These are phyloP conservation scores for Phytophthora idaei DNA, from an alignment of 352 stramenopile genomes.

Conservation along the genomic window DNA sequence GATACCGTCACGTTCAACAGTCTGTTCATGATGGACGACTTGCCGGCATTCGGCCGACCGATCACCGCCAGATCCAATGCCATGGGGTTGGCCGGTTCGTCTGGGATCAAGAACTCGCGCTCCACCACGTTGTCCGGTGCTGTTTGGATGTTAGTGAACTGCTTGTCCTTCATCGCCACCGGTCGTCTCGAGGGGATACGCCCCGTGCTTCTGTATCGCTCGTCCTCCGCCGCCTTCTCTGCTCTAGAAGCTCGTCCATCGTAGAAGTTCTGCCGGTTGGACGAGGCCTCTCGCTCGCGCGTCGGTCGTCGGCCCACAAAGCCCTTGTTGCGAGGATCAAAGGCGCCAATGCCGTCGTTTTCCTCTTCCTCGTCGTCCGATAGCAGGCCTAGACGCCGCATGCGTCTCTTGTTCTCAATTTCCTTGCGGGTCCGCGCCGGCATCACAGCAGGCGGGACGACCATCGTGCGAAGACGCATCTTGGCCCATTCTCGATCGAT, in stretches of 20 bases:
- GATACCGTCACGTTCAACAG: slow-evolving; percentile 84
- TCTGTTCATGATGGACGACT: slow-evolving; percentile 87
- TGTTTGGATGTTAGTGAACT: slow-evolving; percentile 68
- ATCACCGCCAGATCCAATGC: slow-evolving; percentile 84
- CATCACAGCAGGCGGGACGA: slow-evolving; percentile 45
- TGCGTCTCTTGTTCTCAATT: slow-evolving; percentile 67
- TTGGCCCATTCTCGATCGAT: slow-evolving; percentile 53
- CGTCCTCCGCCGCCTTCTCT: slow-evolving; percentile 21
- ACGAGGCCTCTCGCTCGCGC: slow-evolving; percentile 12
- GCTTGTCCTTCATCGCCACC: slow-evolving; percentile 62
- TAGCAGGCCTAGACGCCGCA: slow-evolving; percentile 60
- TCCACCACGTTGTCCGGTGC: slow-evolving; percentile 71
- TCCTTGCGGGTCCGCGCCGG: slow-evolving; percentile 45
- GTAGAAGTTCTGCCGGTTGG: slow-evolving; percentile 24
- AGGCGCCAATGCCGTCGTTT: slow-evolving; percentile 4
- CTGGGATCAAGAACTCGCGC: slow-evolving; percentile 74
- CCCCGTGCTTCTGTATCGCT: slow-evolving; percentile 21
- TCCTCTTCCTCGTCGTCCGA: slow-evolving; percentile 51
- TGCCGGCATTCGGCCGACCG: slow-evolving; percentile 86
- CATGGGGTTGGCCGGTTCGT: slow-evolving; percentile 69
- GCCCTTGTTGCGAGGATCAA: slow-evolving; percentile 32
- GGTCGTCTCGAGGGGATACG: slow-evolving; percentile 40
- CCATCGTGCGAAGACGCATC: slow-evolving; percentile 45
- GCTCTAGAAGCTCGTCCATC: slow-evolving; percentile 26
- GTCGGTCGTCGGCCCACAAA: slow-evolving; percentile 26